These are phyloP conservation scores for Phytophthora fragariaefolia DNA, from an alignment of 352 stramenopile genomes.

Conservation along the genomic window DNA sequence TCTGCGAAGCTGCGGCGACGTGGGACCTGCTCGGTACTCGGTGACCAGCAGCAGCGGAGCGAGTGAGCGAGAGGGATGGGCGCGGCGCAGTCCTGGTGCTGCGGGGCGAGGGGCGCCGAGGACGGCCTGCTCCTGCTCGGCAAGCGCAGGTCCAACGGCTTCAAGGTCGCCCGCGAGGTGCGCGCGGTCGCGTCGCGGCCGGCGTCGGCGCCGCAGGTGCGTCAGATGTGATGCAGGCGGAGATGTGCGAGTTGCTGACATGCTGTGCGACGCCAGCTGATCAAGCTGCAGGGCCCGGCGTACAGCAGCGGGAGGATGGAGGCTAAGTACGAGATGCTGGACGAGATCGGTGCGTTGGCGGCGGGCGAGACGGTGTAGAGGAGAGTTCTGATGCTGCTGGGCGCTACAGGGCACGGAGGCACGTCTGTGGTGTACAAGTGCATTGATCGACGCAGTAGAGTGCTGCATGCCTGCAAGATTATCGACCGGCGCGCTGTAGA, in stretches of 20 bases:
- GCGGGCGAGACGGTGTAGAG: background rate
- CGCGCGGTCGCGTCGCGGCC: constrained; percentile 27
- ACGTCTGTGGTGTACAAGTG: constrained; percentile 89
- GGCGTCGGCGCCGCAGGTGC: constrained; percentile 48
- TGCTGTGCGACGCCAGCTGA: constrained; percentile 44
- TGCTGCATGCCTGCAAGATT: constrained; percentile 83
- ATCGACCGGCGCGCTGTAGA: constrained; percentile 84
- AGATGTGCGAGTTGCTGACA: constrained; percentile 7
- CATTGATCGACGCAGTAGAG: constrained; percentile 61
- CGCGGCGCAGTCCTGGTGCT: constrained; percentile 61
- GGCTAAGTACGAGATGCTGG: constrained; percentile 84
- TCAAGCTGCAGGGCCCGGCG: constrained; percentile 70
- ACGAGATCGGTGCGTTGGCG: constrained; percentile 73
- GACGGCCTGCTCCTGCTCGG: constrained; percentile 47
- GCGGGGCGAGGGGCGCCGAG: constrained; percentile 43
- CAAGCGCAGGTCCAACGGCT: constrained; percentile 55
- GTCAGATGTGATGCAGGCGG: background rate
- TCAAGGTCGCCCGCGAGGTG: constrained; percentile 43
- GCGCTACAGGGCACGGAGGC: constrained; percentile 70
- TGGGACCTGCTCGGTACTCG: background rate
- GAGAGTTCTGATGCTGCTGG: background rate
- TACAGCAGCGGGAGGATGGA: constrained; percentile 81
- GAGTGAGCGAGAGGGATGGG: constrained; percentile 39
- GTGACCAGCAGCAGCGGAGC: background rate
- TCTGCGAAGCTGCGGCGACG: constrained; percentile 14